phyloP scores from a whole-genome alignment of 164 flowering plant species.

The Chimonanthus praecox region DNA sequence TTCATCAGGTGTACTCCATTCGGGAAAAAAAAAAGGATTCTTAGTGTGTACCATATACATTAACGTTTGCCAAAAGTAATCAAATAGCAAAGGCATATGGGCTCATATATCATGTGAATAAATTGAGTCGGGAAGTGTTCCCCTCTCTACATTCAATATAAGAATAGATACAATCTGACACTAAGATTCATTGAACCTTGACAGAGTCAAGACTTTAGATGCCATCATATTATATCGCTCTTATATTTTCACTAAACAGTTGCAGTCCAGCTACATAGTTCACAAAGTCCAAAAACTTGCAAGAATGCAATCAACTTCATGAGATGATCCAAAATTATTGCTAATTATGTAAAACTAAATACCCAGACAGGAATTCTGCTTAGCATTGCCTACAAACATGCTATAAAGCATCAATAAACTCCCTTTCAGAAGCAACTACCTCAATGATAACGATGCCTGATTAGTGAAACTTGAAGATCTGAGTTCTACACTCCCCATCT shows the following conservation, averaged over 20 bases:
- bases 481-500: conserved; percentile 16
- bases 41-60: no score
- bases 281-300: background rate
- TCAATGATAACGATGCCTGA: conserved; percentile 20
- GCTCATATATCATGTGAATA: no score
- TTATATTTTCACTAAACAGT: background rate
- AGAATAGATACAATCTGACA: no score
- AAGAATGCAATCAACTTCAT: conserved; percentile 3
- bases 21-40: no score
- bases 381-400: background rate
- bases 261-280: background rate
- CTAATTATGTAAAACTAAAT: background rate
- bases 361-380: background rate
- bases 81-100: no score
- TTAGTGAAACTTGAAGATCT: conserved; percentile 8
- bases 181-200: no score
- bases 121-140: no score
- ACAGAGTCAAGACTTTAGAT: background rate
- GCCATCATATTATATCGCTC: background rate
- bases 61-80: no score
- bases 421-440: conserved; percentile 11
- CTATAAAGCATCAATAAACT: background rate
- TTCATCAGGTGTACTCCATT: no score
- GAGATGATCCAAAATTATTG: background rate
- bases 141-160: no score